Evolutionary conservation across 75 land plant genomes (phyloP).

Genomic region (Adiantum capillusveneris): DNA sequence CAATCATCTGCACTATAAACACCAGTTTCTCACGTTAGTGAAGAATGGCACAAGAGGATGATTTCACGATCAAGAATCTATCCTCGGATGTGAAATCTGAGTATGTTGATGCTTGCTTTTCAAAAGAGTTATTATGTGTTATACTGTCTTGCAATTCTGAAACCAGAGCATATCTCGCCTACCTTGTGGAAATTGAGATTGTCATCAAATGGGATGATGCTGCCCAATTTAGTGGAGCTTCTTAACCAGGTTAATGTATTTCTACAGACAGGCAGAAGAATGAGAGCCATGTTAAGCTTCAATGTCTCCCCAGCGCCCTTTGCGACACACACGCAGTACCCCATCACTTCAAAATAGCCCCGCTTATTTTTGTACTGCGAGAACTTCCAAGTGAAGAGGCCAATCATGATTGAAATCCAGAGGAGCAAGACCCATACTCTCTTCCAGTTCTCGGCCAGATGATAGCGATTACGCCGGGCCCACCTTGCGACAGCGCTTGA

Average conservation of each 20-base stretch:
- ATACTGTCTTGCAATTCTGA: background rate
- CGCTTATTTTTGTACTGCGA: constrained; percentile 41
- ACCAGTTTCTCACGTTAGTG: background rate
- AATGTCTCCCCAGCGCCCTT: constrained; percentile 72
- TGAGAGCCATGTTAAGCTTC: constrained; percentile 67
- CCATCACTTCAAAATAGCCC: constrained; percentile 48
- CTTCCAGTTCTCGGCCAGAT: constrained; percentile 37
- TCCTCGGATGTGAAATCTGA: no score
- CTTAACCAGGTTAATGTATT: constrained; percentile 55
- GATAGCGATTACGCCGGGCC: background rate
- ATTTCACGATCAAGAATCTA: no score
- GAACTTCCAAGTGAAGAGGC: constrained; percentile 61
- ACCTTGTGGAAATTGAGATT: constrained; percentile 63
- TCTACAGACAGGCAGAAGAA: constrained; percentile 60
- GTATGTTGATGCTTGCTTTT: no score
- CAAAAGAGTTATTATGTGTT: background rate
- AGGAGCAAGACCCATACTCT: constrained; percentile 38
- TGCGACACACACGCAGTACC: constrained; percentile 57
- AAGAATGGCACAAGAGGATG: no score
- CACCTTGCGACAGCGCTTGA: background rate
- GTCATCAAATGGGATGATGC: constrained; percentile 47
- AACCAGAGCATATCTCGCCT: background rate
- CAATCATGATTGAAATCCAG: constrained; percentile 34
- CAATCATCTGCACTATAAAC: constrained; percentile 9
- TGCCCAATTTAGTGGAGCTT: constrained; percentile 17